Evolutionary conservation across 441 rosid genomes (phyloP), one percentile per base, ranked within the genome.

Genomic region (Jatropha multifida): DNA sequence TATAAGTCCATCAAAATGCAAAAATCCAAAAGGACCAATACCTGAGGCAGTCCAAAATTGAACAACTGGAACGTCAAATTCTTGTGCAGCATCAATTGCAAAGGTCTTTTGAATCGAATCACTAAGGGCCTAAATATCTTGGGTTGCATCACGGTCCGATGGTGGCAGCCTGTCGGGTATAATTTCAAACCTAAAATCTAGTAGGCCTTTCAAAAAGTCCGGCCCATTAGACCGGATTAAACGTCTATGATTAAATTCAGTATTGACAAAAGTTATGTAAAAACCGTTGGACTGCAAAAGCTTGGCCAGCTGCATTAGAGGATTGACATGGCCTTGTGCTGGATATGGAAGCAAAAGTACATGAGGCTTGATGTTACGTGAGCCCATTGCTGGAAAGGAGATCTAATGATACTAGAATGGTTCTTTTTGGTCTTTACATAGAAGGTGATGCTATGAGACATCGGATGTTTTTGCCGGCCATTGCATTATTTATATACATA

Each of bases 1-100:
- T 5, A 61, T 10, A 9, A 83, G 83, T 74, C 82, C 79, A 67
- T 44, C n/a, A 15, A 49, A 77, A 0, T 78, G 76, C 71, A 80
- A 59, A 67, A 71, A 80, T 4, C 81, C 86, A 81, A 81, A 44
- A 63, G 80, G 66, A 73, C 79, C 58, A 68, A 74, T 52, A 64
- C 84, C 78, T 0, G 85, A 83, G 49, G 88, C 81, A 41, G 85
- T 85, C 80, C 82, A 83, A 42, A 83, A 75, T 10, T 78, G 80
- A 78, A 80, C 83, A 11, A 78, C 72, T 0, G 79, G 77, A 10
- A 78, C 63, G 23, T 77, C 81, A 0, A 83, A 18, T 51, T 64
- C 49, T 51, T 69, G 32, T 1, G 82, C 84, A 9, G 80, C 82
- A 1, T 78, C 71, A 1, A 75, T 76, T 10, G 73, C 78, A 18